Evolutionary conservation across 345 rosid genomes (phyloP).

Genomic region (Syzygium oleosum): DNA sequence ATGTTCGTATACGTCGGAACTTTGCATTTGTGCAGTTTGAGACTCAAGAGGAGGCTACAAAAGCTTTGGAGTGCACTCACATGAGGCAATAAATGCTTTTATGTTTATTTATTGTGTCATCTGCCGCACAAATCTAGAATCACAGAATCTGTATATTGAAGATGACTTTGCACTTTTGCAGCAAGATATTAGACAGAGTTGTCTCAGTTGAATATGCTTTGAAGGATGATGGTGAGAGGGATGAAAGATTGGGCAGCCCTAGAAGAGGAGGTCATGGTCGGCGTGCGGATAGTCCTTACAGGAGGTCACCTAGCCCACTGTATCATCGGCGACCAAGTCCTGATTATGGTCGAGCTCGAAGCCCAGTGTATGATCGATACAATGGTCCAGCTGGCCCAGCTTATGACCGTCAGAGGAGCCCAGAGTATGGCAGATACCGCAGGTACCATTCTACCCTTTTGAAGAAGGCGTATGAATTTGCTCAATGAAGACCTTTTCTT

Average conservation of each 20-base stretch:
- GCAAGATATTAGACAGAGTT: conserved; percentile 71
- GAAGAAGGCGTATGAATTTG: neutral
- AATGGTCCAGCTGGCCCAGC: conserved; percentile 48
- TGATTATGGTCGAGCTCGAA: conserved; percentile 63
- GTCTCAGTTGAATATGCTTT: conserved; percentile 88
- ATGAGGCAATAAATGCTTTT: conserved; percentile 39
- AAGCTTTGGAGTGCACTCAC: conserved; percentile 68
- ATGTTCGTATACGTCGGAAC: conserved; percentile 65
- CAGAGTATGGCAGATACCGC: conserved; percentile 45
- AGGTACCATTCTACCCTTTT: conserved; percentile 28
- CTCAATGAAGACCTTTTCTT: neutral
- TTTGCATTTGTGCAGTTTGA: conserved; percentile 83
- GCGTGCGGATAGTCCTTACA: conserved; percentile 27
- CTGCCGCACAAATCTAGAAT: neutral
- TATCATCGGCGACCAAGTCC: conserved; percentile 66
- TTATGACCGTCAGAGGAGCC: conserved; percentile 41
- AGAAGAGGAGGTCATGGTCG: conserved; percentile 42
- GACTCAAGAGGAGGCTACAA: conserved; percentile 76
- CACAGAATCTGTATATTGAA: neutral
- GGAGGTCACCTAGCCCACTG: conserved; percentile 68
- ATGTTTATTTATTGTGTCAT: neutral
- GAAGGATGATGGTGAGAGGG: conserved; percentile 71
- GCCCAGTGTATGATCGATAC: conserved; percentile 67
- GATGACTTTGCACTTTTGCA: conserved; percentile 16
- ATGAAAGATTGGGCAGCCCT: conserved; percentile 50